Evolutionary conservation across 1,139 yeast species (phyloP), one percentile per base, ranked within the genome.

Genomic region (Lipomyces yarrowii): DNA sequence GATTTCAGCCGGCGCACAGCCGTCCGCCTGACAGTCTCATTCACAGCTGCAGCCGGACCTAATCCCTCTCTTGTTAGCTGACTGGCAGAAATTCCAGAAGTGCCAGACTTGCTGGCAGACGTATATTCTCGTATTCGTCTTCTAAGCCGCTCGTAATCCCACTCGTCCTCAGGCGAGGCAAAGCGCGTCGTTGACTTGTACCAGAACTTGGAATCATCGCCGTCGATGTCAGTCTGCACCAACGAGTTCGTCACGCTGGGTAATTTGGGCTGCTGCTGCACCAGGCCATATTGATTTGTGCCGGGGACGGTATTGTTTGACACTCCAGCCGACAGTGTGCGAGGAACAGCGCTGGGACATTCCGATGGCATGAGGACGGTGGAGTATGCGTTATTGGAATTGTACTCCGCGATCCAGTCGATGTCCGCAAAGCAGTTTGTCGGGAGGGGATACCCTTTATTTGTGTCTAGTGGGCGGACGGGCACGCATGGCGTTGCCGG

Each of bases 401-500:
- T 56, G 39, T 57, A 57, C 42, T 61, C 61, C 8, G 64, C 67
- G 42, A 64, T 62, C 67, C 67, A 64, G 61, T 64, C 67, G 35
- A 62, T 58, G 37, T 64, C 67, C 4, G 65, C 39, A 42, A 65
- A 60, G 53, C 60, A 60, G 60, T 58, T 56, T 8, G 62, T 65
- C 37, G 63, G 68, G 11, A 65, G 62, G 2, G 64, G 65, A 42
- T 65, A 65, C 32, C 68, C 68, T 37, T 65, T 65, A 60, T 65
- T 65, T n/a, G 68, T 54, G 51, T 65, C 68, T 7, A 64, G 48
- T 8, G 68, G 68, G 33, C 56, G 21, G 39, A 32, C 61, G 15
- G 68, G 68, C 26, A 65, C 67, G 48, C 68, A 65, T 13, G 68
- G 68, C n/a, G 68, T 63, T 13, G 57, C 37, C 7, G 68, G 68